Base-by-base conservation (phyloP, 495 filamentous ascomycete species). In the Penicillium herquei region DNA sequence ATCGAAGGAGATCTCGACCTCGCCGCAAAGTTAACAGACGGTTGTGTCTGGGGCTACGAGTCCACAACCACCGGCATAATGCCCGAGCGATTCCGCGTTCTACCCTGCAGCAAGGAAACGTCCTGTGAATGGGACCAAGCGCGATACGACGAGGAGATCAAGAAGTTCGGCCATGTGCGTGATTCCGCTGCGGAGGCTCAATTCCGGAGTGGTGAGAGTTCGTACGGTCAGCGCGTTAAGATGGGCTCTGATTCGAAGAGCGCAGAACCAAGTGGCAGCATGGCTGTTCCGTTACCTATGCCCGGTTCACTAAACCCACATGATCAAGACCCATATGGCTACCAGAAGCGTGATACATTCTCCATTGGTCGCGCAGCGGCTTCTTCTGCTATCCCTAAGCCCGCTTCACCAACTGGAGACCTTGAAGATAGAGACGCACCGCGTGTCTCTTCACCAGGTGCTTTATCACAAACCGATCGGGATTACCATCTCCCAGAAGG, bases 21-120 rank as follows among this genome's bases (percentile, higher is more conserved):
- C 43, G 94, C 88, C 7, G 78, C 80, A 57, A 88, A 88, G 65
- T 81, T 98, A 11, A 89, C 93, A 0, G 92, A 96, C 54, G 95
- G 93, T 17, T 98, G 94, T 66, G 88, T 94, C 3, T 98, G 91
- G 93, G 88, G 91, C 2, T 98, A 98, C 66, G 84, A 90, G 60
- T 78, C 80, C 14, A 91, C 89, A 11, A 77, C 82, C 1, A 88
- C 86, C 0, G 95, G 93, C 4, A 90, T 98, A 59, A 96, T 96
- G 92, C 92, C 94, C 1, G 94, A 98, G 69, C 68, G 69, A 6
- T 87, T 90, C 52, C 64, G 66, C 6, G 70, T 87, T 0, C 59
- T 92, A 21, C 81, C 84, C 2, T 98, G 94, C 65, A 74, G 80
- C n/a, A 78, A 86, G 52, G 66, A 63, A 5, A 68, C 80, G 31